Percentiles rank a stretch among this genome's conserved stretches.
Evolutionary conservation across 305 asterid species (phyloP).

Genomic region (Fraxinus ornus): DNA sequence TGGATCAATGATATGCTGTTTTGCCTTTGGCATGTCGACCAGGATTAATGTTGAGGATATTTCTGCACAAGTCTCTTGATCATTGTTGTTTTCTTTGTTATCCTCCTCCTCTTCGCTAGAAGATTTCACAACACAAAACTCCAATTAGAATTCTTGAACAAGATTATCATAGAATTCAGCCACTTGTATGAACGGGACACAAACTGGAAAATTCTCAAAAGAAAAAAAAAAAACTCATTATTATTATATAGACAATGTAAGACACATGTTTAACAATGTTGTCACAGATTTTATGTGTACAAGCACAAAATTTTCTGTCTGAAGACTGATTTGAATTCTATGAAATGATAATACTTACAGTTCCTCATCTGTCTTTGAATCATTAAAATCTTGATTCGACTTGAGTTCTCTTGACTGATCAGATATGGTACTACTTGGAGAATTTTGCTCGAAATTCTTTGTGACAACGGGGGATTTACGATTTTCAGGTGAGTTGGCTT

Average conservation of each 20-base stretch:
- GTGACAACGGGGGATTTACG: background rate
- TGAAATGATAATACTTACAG: slow-evolving; percentile 31
- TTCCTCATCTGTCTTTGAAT: slow-evolving; percentile 27
- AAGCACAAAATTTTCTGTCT: background rate
- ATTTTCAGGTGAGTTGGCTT: background rate
- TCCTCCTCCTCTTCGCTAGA: slow-evolving; percentile 19
- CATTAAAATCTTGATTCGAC: slow-evolving; percentile 8
- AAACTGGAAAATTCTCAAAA: background rate
- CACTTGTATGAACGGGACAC: background rate
- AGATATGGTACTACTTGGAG: slow-evolving; percentile 2
- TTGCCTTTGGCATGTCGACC: slow-evolving; percentile 26
- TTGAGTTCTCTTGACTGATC: slow-evolving; percentile 26
- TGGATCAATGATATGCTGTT: slow-evolving; percentile 36
- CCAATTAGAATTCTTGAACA: background rate
- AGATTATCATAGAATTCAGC: background rate
- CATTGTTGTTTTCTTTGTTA: slow-evolving; percentile 21
- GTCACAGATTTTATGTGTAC: no score
- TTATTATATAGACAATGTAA: background rate
- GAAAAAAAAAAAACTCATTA: background rate
- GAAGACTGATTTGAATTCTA: background rate
- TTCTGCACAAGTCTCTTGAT: slow-evolving; percentile 31
- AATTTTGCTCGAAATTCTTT: slow-evolving; percentile 13
- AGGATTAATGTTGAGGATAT: slow-evolving; percentile 57
- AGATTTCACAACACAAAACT: slow-evolving; percentile 18
- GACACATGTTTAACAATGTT: background rate